Evolutionary conservation across 768 basidiomycete species (phyloP).

Genomic region (Leccinum imitatum): DNA sequence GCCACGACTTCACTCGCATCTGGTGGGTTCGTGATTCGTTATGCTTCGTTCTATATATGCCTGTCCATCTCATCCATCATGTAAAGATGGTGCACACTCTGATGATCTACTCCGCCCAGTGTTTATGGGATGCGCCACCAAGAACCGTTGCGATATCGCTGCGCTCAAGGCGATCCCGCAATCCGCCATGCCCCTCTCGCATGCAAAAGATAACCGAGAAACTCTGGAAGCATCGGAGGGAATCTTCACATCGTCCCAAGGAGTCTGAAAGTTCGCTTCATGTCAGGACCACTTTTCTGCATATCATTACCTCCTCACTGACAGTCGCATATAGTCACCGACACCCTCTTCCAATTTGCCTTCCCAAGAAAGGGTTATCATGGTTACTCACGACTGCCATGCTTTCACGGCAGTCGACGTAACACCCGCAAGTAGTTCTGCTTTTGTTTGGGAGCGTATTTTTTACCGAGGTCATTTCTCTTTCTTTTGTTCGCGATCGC

Average conservation of each 20-base stretch:
- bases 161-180: conserved; percentile 82
- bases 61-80: not conserved
- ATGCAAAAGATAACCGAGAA: conserved; percentile 35
- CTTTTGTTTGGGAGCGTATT: conserved; percentile 76
- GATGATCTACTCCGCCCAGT: conserved; percentile 82
- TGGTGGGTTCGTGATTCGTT: conserved; percentile 46
- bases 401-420: conserved; percentile 72
- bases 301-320: conserved; percentile 13
- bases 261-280: conserved; percentile 29
- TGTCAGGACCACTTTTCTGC: conserved; percentile 10
- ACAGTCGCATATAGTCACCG: conserved; percentile 26
- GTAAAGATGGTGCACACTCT: conserved; percentile 71
- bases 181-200: conserved; percentile 55
- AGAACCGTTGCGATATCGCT: conserved; percentile 88
- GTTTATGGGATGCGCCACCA: conserved; percentile 92
- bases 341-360: conserved; percentile 31
- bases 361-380: conserved; percentile 43
- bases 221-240: conserved; percentile 27
- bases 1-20: conserved; percentile 70
- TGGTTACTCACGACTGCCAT: conserved; percentile 78
- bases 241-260: conserved; percentile 30
- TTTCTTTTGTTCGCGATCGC: not conserved
- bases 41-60: not conserved
- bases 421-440: conserved; percentile 59
- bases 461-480: conserved; percentile 63